Conservation (phyloP, 257 asterid species). For the Solanum pimpinellifolium region DNA sequence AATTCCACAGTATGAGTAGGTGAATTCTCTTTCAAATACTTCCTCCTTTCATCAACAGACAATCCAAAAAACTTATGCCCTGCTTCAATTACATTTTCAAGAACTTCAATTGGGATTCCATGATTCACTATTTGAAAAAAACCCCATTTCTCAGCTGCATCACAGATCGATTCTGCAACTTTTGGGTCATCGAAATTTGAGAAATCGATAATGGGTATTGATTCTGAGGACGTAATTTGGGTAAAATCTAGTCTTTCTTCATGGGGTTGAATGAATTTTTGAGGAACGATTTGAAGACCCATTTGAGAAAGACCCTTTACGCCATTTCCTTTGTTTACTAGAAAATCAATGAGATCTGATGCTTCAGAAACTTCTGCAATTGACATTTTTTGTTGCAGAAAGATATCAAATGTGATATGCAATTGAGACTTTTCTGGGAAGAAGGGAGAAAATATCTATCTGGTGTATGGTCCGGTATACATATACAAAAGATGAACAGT, state of each 20-base stretch:
- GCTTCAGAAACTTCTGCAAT: neutral
- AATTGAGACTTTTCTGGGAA: neutral
- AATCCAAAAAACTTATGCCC: slow-evolving; percentile 28
- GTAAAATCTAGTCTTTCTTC: slow-evolving; percentile 16
- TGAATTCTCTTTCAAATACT: slow-evolving; percentile 34
- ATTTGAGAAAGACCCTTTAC: slow-evolving; percentile 32
- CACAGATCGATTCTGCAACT: slow-evolving; percentile 18
- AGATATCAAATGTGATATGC: neutral
- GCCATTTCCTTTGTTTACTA: slow-evolving; percentile 31
- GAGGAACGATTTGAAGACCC: slow-evolving; percentile 19
- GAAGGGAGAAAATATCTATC: neutral
- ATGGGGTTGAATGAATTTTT: slow-evolving; percentile 27
- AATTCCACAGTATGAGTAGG: slow-evolving; percentile 28
- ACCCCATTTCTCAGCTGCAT: slow-evolving; percentile 35
- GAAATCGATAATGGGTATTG: slow-evolving; percentile 38
- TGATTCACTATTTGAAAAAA: slow-evolving; percentile 41
- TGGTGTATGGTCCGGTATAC: neutral
- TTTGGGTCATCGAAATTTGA: slow-evolving; percentile 15
- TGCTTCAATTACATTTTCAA: slow-evolving; percentile 30
- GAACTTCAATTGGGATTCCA: slow-evolving; percentile 32
- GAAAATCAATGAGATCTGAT: slow-evolving; percentile 25
- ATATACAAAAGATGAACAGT: no score
- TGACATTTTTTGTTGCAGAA: slow-evolving; percentile 7
- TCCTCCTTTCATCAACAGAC: slow-evolving; percentile 40
- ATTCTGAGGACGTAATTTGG: slow-evolving; percentile 3